Base-by-base conservation (phyloP, 2,329 filamentous ascomycete species). In the Huntiella moniliformis region DNA sequence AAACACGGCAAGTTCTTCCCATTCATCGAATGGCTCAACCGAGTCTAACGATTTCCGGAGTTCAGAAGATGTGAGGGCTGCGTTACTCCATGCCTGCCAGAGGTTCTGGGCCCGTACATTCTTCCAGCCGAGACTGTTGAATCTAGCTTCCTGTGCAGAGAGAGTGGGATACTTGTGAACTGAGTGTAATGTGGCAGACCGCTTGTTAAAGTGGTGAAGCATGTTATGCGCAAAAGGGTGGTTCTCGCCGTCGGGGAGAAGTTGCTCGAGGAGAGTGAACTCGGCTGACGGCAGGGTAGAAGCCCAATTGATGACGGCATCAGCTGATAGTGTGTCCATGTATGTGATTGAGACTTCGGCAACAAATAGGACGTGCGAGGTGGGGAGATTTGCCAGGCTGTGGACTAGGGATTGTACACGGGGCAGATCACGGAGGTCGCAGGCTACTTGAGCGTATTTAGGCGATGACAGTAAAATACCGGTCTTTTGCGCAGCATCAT, bases 301-400 rank as follows among this genome's bases (percentile, higher is more conserved):
- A n/a, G 82, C 79, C 85, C 85, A 95, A 43, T 67, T 58, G 28
- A 95, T 77, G 6, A 95, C 66, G 12, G 70, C 67, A 63, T 94
- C 79, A 4, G 85, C 77, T 36, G 75, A 76, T 16, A 71, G 59
- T 2, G 75, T 73, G 47, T 85, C 76, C 83, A 94, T 92, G 55
- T 93, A 93, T 1, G 85, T 91, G 36, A 93, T 74, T 3, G 86
- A 92, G 11, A 94, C 86, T 61, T 96, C 88, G 1, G 86, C 86
- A 18, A 86, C 71, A 54, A 91, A 93, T 17, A 95, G 64, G 2
- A 94, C 70, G 2, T 70, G 67, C 49, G 72, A 75, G 5, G 72
- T 63, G 1, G 68, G 57, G 12, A 79, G 57, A 35, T 78, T 64
- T 18, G 84, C 57, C 38, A 79, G 67, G 8, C 61, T 61, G 13